Evolutionary conservation across 1,139 yeast species (phyloP).

Genomic region (Hansenula lynferdii): DNA sequence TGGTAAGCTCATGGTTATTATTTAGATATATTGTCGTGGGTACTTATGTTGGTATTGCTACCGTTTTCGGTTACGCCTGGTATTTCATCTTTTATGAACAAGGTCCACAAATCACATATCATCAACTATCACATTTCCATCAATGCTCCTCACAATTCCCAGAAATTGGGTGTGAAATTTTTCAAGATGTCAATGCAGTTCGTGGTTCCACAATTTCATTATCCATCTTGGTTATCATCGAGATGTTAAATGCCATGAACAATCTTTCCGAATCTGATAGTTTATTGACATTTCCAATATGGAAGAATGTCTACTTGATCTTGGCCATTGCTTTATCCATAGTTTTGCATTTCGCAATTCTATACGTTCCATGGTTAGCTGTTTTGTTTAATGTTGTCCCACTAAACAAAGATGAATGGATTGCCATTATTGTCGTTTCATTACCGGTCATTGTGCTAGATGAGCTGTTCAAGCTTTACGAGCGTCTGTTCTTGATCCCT

Average conservation of each 20-base stretch:
- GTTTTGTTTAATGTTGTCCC: constrained; percentile 31
- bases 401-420: constrained; percentile 30
- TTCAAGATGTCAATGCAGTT: constrained; percentile 21
- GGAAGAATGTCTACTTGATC: constrained; percentile 33
- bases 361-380: constrained; percentile 31
- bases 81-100: constrained; percentile 28
- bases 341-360: constrained; percentile 27
- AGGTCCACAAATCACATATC: constrained; percentile 31
- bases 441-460: constrained; percentile 33
- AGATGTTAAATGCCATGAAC: constrained; percentile 37
- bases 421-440: constrained; percentile 29
- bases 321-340: constrained; percentile 31
- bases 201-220: constrained; percentile 35
- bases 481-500: constrained; percentile 19
- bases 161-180: constrained; percentile 31
- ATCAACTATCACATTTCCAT: constrained; percentile 31
- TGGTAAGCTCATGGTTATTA: constrained; percentile 32
- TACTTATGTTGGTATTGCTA: constrained; percentile 34
- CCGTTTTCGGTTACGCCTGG: constrained; percentile 39
- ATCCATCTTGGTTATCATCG: constrained; percentile 34
- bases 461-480: constrained; percentile 31
- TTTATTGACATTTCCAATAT: constrained; percentile 30
- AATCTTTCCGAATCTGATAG: constrained; percentile 34
- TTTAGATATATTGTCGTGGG: constrained; percentile 35
- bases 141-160: constrained; percentile 28